Percentiles rank a stretch among this genome's conserved stretches.
These are phyloP conservation scores for Puccinia novopanici DNA, from an alignment of 1,284 basidiomycete species.

Conservation along the genomic window DNA sequence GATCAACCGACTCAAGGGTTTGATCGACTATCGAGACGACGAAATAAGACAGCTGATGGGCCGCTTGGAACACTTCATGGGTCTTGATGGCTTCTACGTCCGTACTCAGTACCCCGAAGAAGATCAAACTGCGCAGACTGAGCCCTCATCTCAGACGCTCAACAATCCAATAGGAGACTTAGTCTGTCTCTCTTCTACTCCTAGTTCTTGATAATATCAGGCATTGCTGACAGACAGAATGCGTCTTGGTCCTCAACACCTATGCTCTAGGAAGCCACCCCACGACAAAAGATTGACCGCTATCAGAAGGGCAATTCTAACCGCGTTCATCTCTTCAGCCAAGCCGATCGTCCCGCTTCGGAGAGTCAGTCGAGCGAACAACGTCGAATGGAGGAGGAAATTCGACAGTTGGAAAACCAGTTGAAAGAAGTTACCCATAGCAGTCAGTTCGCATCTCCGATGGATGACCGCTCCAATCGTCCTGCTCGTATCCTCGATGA, in stretches of 20 bases:
- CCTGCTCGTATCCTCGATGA: neutral
- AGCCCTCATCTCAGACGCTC: conserved; percentile 4
- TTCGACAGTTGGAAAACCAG: conserved; percentile 17
- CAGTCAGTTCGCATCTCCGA: conserved; percentile 14
- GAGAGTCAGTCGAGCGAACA: neutral
- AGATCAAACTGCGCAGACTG: neutral
- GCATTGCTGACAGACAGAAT: neutral
- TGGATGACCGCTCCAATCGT: conserved; percentile 1
- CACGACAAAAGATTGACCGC: conserved; percentile 20
- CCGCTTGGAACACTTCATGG: conserved; percentile 43
- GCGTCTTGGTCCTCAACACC: neutral
- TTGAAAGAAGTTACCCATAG: conserved; percentile 16
- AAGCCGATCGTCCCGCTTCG: too few species aligned
- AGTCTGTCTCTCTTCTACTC: neutral
- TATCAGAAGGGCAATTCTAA: neutral
- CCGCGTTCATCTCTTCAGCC: neutral
- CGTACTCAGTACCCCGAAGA: neutral
- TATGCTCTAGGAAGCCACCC: conserved; percentile 26
- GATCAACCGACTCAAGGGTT: conserved; percentile 28
- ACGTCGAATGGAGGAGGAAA: conserved; percentile 26
- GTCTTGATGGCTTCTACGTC: conserved; percentile 46
- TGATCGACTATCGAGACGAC: conserved; percentile 39
- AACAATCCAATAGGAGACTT: neutral
- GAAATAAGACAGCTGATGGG: conserved; percentile 38
- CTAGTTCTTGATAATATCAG: neutral